These are phyloP conservation scores for Anisodus tanguticus DNA, from an alignment of 257 asterid species.

Conservation along the genomic window DNA sequence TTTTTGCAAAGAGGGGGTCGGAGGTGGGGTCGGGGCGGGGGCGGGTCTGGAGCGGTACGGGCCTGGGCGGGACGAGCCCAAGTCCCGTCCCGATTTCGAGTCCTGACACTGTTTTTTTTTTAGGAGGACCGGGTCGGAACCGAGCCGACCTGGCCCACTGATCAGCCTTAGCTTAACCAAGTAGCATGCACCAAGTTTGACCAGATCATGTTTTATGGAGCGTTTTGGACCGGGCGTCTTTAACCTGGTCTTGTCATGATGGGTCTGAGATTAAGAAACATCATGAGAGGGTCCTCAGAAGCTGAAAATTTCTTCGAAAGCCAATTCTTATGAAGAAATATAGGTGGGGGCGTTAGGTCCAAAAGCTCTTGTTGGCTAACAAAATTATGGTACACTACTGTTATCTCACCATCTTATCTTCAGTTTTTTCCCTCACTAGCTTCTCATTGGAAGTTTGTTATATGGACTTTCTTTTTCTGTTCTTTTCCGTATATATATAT, in stretches of 20 bases:
- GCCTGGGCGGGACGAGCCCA: no score
- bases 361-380: background rate
- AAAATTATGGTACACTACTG: background rate
- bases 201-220: background rate
- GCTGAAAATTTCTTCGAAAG: background rate
- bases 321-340: background rate
- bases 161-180: background rate
- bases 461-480: background rate
- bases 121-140: no score
- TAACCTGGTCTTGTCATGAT: background rate
- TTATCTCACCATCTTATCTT: background rate
- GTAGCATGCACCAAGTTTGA: background rate
- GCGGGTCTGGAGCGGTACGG: no score
- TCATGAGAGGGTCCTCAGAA: background rate
- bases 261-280: background rate
- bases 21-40: no score
- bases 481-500: background rate
- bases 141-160: no score
- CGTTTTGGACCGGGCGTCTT: background rate
- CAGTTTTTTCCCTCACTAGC: background rate
- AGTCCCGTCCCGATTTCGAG: no score
- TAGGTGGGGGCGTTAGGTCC: background rate
- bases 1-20: no score
- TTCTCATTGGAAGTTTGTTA: background rate
- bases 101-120: no score